Evolutionary conservation across 805 yeast genomes (phyloP).

Genomic region (Zygosaccharomyces bisporus): DNA sequence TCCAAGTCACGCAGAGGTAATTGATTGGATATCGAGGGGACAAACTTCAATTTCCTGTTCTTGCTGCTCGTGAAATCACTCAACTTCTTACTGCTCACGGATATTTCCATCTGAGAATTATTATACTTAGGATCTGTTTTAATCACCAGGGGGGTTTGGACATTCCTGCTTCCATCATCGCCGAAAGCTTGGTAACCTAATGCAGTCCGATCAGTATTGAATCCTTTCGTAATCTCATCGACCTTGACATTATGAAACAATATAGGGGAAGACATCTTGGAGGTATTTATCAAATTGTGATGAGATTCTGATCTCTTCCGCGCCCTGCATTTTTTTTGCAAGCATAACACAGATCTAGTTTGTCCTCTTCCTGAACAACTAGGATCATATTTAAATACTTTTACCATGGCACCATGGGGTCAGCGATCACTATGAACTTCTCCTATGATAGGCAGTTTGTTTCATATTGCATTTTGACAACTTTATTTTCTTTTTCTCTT

Average conservation of each 20-base stretch:
- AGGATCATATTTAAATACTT: constrained; percentile 18
- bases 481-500: constrained; percentile 2
- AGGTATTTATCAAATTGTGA: neutral
- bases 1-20: neutral
- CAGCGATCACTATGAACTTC: neutral
- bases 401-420: constrained; percentile 8
- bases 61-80: neutral
- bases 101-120: constrained; percentile 3
- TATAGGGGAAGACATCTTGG: constrained; percentile 7
- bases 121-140: constrained; percentile 13
- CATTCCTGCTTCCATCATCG: constrained; percentile 1
- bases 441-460: neutral
- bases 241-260: constrained; percentile 12
- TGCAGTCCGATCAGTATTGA: neutral
- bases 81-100: constrained; percentile 4
- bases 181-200: neutral
- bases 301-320: constrained; percentile 2
- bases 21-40: constrained; percentile 9
- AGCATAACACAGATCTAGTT: neutral
- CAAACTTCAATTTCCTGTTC: constrained; percentile 10
- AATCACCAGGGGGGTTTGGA: constrained; percentile 5
- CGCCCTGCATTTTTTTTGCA: neutral
- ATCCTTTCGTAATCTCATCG: constrained; percentile 4
- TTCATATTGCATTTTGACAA: neutral
- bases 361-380: constrained; percentile 8